Base-by-base conservation (phyloP, 1,284 basidiomycete species). In the Cryptococcus floricola region DNA sequence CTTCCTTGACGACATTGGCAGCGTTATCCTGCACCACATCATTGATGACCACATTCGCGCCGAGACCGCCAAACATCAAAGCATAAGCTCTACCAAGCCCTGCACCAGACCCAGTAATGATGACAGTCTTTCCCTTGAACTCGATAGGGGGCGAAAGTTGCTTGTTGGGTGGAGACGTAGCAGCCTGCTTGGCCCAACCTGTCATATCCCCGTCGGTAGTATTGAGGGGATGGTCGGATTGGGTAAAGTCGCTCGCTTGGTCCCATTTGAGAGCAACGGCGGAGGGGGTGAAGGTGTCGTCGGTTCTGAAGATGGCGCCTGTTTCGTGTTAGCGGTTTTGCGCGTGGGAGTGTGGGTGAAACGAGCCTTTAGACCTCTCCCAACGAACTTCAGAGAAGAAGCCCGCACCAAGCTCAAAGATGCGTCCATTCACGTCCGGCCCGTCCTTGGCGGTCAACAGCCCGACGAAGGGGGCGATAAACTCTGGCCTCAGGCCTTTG, bases 41-140 rank as follows among this genome's bases (percentile, higher is more conserved):
- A 76, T 98, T 99, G 58, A 98, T 85, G 43, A 98, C 90, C 38
- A 99, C 90, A 69, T 97, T 98, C 23, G 92, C 95, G 34, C 96
- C 96, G 5, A 94, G 83, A 60, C 84, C 85, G 43, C 83, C 91
- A 70, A 89, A 98, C 87, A 96, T 89, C 56, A 87, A 81, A 0
- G 96, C 90, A 74, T 98, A 97, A 5, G 86, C 85, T 47, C 93
- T 86, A 27, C 96, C 96, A 37, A 99, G 86, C 56, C 93, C 94
- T 34, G 87, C 89, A 43, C 93, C 93, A 14, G 91, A 89, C 51
- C 96, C 96, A 2, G 96, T 98, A 68, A 98, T 83, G 64, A 98
- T 86, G 57, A 91, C 90, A 4, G 93, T 97, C 81, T 97, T 87
- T 47, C 86, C 88, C 63, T 91, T 88, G 75, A 89, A 98, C 28